Evolutionary conservation across 1,139 yeast genomes (phyloP).

Genomic region (Saccharomyces hybrid): DNA sequence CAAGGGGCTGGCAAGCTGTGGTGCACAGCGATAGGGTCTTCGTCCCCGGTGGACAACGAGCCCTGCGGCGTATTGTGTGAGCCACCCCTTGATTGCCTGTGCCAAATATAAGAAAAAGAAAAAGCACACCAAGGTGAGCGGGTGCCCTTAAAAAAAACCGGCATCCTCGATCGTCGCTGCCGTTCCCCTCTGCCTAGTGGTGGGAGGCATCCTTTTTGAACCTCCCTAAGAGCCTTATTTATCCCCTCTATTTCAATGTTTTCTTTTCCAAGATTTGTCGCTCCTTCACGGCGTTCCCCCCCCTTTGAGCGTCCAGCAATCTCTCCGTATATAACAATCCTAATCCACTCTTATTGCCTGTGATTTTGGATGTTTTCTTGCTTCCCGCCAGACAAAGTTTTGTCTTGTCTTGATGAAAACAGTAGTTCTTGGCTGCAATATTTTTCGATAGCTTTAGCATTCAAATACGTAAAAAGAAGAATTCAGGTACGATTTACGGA

Average conservation of each 20-base stretch:
- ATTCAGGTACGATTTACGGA: not conserved
- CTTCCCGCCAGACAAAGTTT: not conserved
- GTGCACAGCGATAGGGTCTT: not conserved
- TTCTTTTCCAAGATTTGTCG: not conserved
- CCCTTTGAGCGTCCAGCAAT: not conserved
- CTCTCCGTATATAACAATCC: not conserved
- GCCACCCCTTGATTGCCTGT: slow-evolving; percentile 1
- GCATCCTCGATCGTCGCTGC: not conserved
- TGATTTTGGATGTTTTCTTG: not conserved
- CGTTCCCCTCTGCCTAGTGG: not conserved
- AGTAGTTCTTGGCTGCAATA: not conserved
- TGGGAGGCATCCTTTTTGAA: not conserved
- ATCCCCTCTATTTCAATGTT: not conserved
- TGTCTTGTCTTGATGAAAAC: not conserved
- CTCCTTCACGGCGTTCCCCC: not conserved
- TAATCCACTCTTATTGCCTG: not conserved
- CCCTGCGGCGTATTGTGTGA: not conserved
- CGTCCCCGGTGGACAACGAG: not conserved
- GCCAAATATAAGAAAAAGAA: not conserved
- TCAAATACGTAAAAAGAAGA: not conserved
- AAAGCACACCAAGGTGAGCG: not conserved
- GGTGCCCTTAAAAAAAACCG: not conserved
- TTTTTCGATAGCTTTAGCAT: not conserved
- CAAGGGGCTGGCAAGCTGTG: not conserved
- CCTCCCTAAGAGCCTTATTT: not conserved